Base-by-base conservation (phyloP, 2,329 filamentous ascomycete species). In the Tolypocladium paradoxum region DNA sequence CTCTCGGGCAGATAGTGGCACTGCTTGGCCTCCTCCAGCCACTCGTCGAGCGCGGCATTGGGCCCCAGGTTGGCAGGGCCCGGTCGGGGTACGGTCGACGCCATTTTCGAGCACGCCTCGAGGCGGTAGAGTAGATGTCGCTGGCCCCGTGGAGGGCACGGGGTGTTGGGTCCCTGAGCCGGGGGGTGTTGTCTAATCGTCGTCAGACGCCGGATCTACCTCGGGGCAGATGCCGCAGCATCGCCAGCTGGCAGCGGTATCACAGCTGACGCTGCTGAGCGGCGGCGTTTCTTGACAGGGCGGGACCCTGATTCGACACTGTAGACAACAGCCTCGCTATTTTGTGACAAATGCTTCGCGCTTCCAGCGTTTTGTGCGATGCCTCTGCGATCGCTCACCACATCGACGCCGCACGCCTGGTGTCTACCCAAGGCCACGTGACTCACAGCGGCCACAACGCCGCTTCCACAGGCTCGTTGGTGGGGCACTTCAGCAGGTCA, bases 1-100 rank as follows among this genome's bases (percentile, higher is more conserved):
- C 85, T 76, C 73, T 99, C 93, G 49, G 93, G 93, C 51, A 99
- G 81, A 70, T 97, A 96, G 70, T 95, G 93, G 75, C 93, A 97
- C 71, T 93, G 88, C 73, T 96, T 96, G 46, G 93, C 93, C 70
- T 95, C 88, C 67, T 93, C 88, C 34, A 99, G 80, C 93, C 93
- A 99, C 74, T 97, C 91, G 69, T 96, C 90, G 35, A 95, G 84
- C 16, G 90, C 90, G 38, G 91, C 88, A 68, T 89, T 88, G 54
- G 87, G 83, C 58, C 83, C 84, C 59, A 97, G 76, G 62, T 87
- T 90, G 55, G 92, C 92, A 54, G 92, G 91, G 51, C 92, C 92
- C 54, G 92, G 92, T 74, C 92, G 88, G 54, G 93, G 92, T 61
- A 96, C 81, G 53, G 60, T 72, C 57, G 64, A 61, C 55, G 72